Evolutionary conservation across 73 alveolate species (phyloP), one percentile per base, ranked within the genome.

Genomic region (Stentor coeruleus): DNA sequence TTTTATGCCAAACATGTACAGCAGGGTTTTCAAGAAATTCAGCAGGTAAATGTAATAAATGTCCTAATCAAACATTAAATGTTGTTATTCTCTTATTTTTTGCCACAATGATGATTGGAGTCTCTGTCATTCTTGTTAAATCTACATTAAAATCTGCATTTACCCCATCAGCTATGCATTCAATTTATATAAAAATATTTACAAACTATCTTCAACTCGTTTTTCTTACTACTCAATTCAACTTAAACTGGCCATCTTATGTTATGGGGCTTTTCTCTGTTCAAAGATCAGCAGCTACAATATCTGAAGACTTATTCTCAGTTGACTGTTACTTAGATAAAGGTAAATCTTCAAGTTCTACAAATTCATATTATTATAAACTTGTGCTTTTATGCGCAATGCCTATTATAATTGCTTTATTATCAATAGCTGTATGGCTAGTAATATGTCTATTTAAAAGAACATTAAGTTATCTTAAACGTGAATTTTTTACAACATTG

Each of bases 1-100:
- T 87, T 0, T 76, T 91, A 3, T 91, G 96, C 74, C 60, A 88
- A 74, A 82, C 92, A 3, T 91, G 96, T 81, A n/a, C 77, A 81
- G 90, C 92, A 35, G 96, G 93, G 33, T 91, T 84, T 42, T 41
- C 85, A 1, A 74, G 89, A 42, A 35, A 89, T 39, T 90, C 87
- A 11, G 84, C 72, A 3, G 81, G 85, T 74, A 84, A 66, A 14
- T 91, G 96, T 74, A 39, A 59, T 35, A 30, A 15, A 35, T 91
- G 96, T 55, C 96, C 96, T 38, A 42, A 33, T 2, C 74, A 84
- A 14, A 79, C 15, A 3, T 31, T 59, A 31, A 90, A 90, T 74
- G 6, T 74, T 6, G 35, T 86, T 28, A 86, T 88, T 60, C 55
- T 81, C 3, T 15, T 81, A 3, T 89, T 85, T 57, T 74, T 89